Evolutionary conservation across 2,329 filamentous ascomycete species (phyloP).

Genomic region (Polychaeton citri): DNA sequence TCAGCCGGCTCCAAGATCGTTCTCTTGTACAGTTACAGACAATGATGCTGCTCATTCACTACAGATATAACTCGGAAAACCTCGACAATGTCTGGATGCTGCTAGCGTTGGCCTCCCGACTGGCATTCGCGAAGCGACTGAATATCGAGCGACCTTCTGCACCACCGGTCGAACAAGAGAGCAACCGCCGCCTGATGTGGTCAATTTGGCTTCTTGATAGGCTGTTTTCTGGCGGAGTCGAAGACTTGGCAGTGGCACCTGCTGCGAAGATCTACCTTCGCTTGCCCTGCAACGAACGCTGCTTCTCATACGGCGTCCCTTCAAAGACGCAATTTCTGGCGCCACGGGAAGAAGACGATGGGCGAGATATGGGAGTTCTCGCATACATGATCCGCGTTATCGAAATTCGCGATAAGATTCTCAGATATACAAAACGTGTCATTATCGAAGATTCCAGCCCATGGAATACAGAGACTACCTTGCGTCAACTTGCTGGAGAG

Average conservation of each 20-base stretch:
- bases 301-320: background rate
- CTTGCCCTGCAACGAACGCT: background rate
- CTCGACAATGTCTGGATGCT: background rate
- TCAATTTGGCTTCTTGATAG: background rate
- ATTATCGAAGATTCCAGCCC: background rate
- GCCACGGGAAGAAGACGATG: background rate
- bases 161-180: background rate
- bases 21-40: background rate
- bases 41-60: background rate
- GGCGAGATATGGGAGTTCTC: background rate
- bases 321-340: background rate
- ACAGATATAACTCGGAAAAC: background rate
- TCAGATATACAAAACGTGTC: background rate
- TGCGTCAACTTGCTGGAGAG: background rate
- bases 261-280: background rate
- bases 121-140: background rate
- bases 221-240: background rate
- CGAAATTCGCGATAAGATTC: background rate
- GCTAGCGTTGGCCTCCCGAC: background rate
- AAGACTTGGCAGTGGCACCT: background rate
- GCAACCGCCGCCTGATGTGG: background rate
- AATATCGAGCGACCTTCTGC: background rate
- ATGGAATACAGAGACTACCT: background rate
- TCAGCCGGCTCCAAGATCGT: background rate
- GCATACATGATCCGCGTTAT: background rate